Evolutionary conservation across 371 early-diverging fungal species (phyloP).

Genomic region (Lichtheimia ramosa): DNA sequence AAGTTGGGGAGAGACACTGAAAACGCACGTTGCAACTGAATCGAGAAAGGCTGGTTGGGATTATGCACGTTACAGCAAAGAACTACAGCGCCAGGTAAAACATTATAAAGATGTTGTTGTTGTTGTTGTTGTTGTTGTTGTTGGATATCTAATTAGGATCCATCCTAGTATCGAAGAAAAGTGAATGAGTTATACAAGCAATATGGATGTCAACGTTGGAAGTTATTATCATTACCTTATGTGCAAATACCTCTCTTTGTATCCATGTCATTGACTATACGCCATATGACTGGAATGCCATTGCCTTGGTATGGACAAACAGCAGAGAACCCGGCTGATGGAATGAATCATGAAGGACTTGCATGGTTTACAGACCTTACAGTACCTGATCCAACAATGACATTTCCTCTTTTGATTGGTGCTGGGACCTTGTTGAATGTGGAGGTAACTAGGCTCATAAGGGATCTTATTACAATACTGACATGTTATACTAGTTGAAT

Average conservation of each 20-base stretch:
- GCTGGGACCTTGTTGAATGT: conserved; percentile 68
- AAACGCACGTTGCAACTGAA: conserved; percentile 45
- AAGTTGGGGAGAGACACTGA: conserved; percentile 64
- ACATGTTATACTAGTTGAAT: conserved; percentile 40
- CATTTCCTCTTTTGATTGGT: conserved; percentile 70
- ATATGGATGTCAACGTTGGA: conserved; percentile 64
- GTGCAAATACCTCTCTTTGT: conserved; percentile 80
- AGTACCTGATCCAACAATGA: conserved; percentile 68
- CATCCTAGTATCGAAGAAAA: conserved; percentile 53
- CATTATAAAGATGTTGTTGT: not conserved
- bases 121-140: too few relatives aligned
- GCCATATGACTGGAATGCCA: conserved; percentile 67
- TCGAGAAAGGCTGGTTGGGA: conserved; percentile 37
- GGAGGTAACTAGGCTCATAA: conserved; percentile 50
- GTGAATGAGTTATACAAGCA: conserved; percentile 58
- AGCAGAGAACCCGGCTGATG: conserved; percentile 37
- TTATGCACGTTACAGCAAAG: conserved; percentile 47
- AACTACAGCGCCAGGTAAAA: conserved; percentile 54
- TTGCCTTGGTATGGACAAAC: conserved; percentile 52
- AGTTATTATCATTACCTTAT: conserved; percentile 66
- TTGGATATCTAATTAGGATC: not conserved
- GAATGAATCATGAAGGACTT: conserved; percentile 65
- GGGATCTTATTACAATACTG: too few relatives aligned
- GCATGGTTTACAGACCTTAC: conserved; percentile 74
- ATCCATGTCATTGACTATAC: conserved; percentile 66